Evolutionary conservation across 805 yeast genomes (phyloP), one percentile per base, ranked within the genome.

Genomic region (Limtongia smithiae): DNA sequence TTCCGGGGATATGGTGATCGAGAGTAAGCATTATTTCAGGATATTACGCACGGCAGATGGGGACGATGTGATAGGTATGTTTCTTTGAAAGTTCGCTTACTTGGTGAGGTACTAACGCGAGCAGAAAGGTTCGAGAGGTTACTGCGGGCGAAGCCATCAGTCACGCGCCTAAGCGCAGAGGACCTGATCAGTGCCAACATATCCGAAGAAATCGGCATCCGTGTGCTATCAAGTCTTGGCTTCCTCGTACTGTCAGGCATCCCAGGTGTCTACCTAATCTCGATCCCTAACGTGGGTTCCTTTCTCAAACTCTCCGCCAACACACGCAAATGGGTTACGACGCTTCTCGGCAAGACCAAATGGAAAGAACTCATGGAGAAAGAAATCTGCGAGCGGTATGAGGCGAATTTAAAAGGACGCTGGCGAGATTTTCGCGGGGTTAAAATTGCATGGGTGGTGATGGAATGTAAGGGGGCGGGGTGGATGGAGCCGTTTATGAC

Each of bases 381-480:
- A 3, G 42, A 32, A 30, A 51, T 71, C 18, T 52, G 40, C n/a
- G 68, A 62, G 5, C 59, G 60, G 39, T 66, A 67, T 51, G 60
- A 58, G 12, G 55, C 52, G 12, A 35, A 55, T 11, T 56, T 63
- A 30, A 64, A 62, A 43, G 35, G 42, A 14, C 60, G 60, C 37
- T 71, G 80, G 65, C 65, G 68, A 33, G 79, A 79, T 2, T 72
- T 76, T 51, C 69, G 70, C 42, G 84, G 83, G 1, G 71, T 71
- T 45, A 74, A 69, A 40, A 62, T 80, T 27, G 66, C 72, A 40
- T 79, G 82, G 83, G 66, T 76, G 4, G 64, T 80, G 39, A 78
- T 76, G 9, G 83, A 79, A 50, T 71, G 77, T 6, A 68, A 71
- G 44, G 83, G 83, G 2, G 71, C 75, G 1, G 83, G 83, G 0